Evolutionary conservation across 805 yeast species (phyloP).

Genomic region (Saccharomycopsis babjevae): DNA sequence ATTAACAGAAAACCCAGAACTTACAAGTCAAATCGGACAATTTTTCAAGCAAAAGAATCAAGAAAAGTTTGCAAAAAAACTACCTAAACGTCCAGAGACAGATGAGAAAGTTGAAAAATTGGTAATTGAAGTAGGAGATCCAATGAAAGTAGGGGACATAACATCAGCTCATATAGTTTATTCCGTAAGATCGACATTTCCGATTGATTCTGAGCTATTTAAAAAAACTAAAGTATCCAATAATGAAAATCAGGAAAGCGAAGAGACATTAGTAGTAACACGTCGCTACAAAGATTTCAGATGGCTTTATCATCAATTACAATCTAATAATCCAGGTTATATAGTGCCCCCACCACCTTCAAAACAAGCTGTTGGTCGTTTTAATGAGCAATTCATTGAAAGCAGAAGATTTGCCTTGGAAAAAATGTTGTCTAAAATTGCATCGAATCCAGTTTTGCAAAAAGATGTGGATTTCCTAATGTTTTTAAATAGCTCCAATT

Average conservation of each 20-base stretch:
- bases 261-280: slow-evolving; percentile 48
- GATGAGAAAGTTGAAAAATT: slow-evolving; percentile 27
- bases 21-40: slow-evolving; percentile 15
- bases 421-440: slow-evolving; percentile 70
- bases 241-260: slow-evolving; percentile 23
- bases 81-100: slow-evolving; percentile 18
- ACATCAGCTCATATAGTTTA: slow-evolving; percentile 85
- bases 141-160: slow-evolving; percentile 82
- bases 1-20: slow-evolving; percentile 12
- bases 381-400: slow-evolving; percentile 84
- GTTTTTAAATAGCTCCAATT: slow-evolving; percentile 68
- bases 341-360: slow-evolving; percentile 95
- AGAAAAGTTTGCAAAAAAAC: slow-evolving; percentile 5
- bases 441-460: slow-evolving; percentile 44
- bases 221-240: slow-evolving; percentile 19
- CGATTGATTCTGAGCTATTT: slow-evolving; percentile 32
- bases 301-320: slow-evolving; percentile 86
- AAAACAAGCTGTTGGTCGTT: slow-evolving; percentile 86
- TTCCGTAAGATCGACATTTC: slow-evolving; percentile 48
- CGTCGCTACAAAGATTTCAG: slow-evolving; percentile 87
- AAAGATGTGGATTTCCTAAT: slow-evolving; percentile 67
- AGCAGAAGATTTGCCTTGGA: slow-evolving; percentile 76
- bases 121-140: slow-evolving; percentile 76
- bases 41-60: slow-evolving; percentile 10
- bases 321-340: slow-evolving; percentile 78